These are phyloP conservation scores for Clonostachys rhizophaga DNA, from an alignment of 2,329 filamentous ascomycete genomes.

Conservation along the genomic window DNA sequence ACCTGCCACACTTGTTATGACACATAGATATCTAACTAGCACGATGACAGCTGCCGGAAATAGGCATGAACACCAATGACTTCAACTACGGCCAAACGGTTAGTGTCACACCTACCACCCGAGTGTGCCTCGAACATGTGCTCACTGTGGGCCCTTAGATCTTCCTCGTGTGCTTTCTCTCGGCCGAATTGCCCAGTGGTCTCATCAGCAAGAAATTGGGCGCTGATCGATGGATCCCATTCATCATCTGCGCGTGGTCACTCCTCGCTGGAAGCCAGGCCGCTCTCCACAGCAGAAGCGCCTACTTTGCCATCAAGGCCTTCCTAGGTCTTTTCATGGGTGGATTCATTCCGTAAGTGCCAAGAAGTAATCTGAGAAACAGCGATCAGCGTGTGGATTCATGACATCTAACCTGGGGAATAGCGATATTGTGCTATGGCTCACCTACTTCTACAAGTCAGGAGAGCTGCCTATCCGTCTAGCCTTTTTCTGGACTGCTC, in stretches of 20 bases:
- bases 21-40: neutral
- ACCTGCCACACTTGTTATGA: neutral
- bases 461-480: constrained; percentile 64
- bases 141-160: constrained; percentile 18
- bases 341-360: constrained; percentile 41
- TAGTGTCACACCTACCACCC: constrained; percentile 2
- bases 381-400: neutral
- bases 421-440: constrained; percentile 53
- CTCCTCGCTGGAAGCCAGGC: constrained; percentile 31
- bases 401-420: neutral
- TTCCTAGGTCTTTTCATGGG: constrained; percentile 42
- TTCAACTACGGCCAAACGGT: constrained; percentile 37
- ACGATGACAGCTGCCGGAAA: constrained; percentile 19
- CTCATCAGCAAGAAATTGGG: constrained; percentile 46
- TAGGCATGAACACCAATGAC: constrained; percentile 37
- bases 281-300: constrained; percentile 23
- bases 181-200: constrained; percentile 42
- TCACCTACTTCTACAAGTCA: constrained; percentile 73
- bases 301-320: constrained; percentile 33
- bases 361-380: neutral
- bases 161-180: constrained; percentile 36
- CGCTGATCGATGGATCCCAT: constrained; percentile 38
- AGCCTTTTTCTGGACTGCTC: constrained; percentile 66
- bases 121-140: neutral
- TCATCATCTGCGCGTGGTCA: constrained; percentile 33